Base-by-base conservation (phyloP, 2,329 filamentous ascomycete species). In the Pleomassaria siparia region DNA sequence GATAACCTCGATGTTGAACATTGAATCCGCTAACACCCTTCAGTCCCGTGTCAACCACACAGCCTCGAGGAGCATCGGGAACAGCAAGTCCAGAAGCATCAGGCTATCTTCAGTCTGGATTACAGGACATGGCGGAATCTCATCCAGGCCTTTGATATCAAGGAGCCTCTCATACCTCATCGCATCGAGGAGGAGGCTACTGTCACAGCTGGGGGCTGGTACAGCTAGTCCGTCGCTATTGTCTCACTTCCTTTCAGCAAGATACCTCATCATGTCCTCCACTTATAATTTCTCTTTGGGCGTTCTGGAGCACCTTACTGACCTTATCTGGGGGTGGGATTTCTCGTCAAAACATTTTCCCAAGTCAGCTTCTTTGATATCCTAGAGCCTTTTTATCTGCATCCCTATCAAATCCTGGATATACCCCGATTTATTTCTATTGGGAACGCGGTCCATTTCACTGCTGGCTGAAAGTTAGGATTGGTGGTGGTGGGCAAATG, bases 71-170 rank as follows among this genome's bases (percentile, higher is more conserved):
- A 75, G 45, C 78, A 81, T 50, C 80, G 82, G 32, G 76, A 82
- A 15, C 77, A 83, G 49, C 59, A 64, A 12, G 55, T 66, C 84
- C 69, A 68, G 33, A 76, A 72, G 39, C 87, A 94, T 53, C 94
- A 99, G 72, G 89, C 91, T 11, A 86, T 99, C 18, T 83, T 97
- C 66, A 86, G 88, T 11, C 82, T 99, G 52, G 91, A 97, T 59
- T 94, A 91, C 76, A 79, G 82, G 1, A 88, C 82, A 0, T 99
- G 92, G 92, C 76, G 83, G 56, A 81, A 88, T 16, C 78, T 96
- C 36, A 86, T 95, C 40, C 71, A 87, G 9, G 83, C 82, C 0
- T 95, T 91, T 62, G 76, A 86, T 21, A 89, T 97, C 55, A 80
- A 75, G n/a, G 78, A 89, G 54, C 79, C 88, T 1, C 86, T 96